These are phyloP conservation scores for Gleditsia sinensis DNA, from an alignment of 306 rosid species.

Conservation along the genomic window DNA sequence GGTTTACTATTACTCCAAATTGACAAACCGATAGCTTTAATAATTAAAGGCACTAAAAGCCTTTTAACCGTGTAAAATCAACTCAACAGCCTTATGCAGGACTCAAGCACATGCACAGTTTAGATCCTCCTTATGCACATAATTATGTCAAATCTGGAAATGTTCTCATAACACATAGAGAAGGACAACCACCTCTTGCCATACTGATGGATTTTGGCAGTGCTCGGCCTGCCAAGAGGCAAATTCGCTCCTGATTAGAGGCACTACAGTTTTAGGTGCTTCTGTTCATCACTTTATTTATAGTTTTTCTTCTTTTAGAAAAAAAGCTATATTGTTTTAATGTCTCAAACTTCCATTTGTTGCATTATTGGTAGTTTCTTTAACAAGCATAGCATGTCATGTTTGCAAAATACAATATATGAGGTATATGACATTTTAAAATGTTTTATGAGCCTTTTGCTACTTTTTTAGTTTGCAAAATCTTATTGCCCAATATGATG, in stretches of 20 bases:
- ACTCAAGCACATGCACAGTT: conserved; percentile 87
- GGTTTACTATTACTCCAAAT: not conserved
- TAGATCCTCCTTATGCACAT: conserved; percentile 93
- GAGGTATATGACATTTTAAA: too few species aligned
- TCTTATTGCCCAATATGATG: too few species aligned
- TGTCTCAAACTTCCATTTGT: conserved; percentile 8
- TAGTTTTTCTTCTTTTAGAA: not conserved
- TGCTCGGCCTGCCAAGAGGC: conserved; percentile 84
- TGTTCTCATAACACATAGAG: conserved; percentile 72
- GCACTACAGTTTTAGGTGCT: conserved; percentile 87
- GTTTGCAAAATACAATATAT: too few species aligned
- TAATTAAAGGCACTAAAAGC: conserved; percentile 19
- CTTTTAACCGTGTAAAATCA: conserved; percentile 40
- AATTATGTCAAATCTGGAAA: conserved; percentile 93
- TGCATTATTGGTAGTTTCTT: too few species aligned
- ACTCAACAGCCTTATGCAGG: conserved; percentile 85
- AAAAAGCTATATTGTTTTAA: not conserved
- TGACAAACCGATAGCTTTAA: not conserved
- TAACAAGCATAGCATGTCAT: too few species aligned
- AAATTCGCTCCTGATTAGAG: conserved; percentile 63
- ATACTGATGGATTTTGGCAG: conserved; percentile 97
- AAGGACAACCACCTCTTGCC: conserved; percentile 79
- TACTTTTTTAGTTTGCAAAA: too few species aligned
- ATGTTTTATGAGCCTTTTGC: too few species aligned
- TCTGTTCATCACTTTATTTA: not conserved